These are phyloP conservation scores for Tetracladium maxilliforme DNA, from an alignment of 2,329 filamentous ascomycete genomes.

Conservation along the genomic window DNA sequence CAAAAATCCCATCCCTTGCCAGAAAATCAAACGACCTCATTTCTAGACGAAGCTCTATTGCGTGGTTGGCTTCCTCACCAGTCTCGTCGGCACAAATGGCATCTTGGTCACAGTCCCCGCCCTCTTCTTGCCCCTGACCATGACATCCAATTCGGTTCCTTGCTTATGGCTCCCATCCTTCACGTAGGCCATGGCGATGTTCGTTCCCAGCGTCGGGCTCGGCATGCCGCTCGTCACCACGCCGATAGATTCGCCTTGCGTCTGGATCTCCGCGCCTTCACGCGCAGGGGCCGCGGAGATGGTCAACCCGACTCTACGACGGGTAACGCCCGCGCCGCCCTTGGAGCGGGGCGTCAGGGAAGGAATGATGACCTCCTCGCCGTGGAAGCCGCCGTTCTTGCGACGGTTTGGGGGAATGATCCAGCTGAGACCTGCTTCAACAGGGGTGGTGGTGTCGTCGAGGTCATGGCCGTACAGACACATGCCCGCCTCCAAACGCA, in stretches of 20 bases:
- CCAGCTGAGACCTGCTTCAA: conserved; percentile 58
- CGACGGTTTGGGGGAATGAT: conserved; percentile 71
- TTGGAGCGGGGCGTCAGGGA: conserved; percentile 64
- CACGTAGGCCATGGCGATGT: conserved; percentile 87
- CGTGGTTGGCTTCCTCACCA: too few relatives aligned
- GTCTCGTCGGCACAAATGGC: conserved; percentile 57
- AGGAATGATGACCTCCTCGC: conserved; percentile 59
- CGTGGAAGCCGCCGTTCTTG: conserved; percentile 61
- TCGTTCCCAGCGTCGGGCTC: conserved; percentile 71
- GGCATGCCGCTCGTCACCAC: conserved; percentile 81
- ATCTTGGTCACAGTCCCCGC: conserved; percentile 54
- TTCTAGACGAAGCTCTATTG: too few relatives aligned
- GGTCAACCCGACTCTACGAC: conserved; percentile 67
- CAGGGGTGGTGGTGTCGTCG: conserved; percentile 60
- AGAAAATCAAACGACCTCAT: too few relatives aligned
- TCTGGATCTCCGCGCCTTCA: conserved; percentile 71
- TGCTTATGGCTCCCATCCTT: conserved; percentile 53
- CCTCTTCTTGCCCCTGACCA: conserved; percentile 51
- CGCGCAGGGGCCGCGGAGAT: conserved; percentile 79
- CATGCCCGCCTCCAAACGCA: conserved; percentile 93
- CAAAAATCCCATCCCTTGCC: too few relatives aligned
- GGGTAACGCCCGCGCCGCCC: conserved; percentile 52
- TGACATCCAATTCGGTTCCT: conserved; percentile 49
- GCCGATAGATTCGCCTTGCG: conserved; percentile 54
- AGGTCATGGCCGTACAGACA: conserved; percentile 99